phyloP scores from a whole-genome alignment of 73 alveolate species.

The Paramecium primaurelia region DNA sequence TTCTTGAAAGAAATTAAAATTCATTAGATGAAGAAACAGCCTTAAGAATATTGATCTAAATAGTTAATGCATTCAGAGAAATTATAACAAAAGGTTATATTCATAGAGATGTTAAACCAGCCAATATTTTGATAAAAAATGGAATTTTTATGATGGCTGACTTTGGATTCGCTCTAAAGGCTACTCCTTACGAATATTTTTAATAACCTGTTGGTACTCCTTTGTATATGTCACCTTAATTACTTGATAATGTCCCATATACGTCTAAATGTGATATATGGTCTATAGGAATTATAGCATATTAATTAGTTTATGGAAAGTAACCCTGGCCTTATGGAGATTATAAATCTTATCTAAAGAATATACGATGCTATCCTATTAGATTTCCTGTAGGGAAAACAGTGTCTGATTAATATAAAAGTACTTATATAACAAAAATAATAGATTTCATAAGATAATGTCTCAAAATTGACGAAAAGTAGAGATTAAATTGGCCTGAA shows the following conservation, averaged over 20 bases:
- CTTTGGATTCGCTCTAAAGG: constrained; percentile 68
- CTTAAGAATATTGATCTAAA: background rate
- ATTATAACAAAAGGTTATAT: constrained; percentile 58
- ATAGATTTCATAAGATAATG: constrained; percentile 48
- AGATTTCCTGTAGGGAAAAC: constrained; percentile 49
- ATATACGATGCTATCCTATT: constrained; percentile 34
- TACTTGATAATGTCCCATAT: constrained; percentile 61
- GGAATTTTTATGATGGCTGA: constrained; percentile 52
- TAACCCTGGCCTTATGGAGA: constrained; percentile 56
- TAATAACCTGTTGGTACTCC: constrained; percentile 78
- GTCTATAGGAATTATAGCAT: constrained; percentile 66
- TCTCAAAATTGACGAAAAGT: background rate
- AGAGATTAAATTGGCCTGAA: constrained; percentile 43
- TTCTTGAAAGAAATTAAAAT: background rate
- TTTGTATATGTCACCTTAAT: constrained; percentile 83
- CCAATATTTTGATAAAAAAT: constrained; percentile 57
- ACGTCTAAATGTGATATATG: constrained; percentile 74
- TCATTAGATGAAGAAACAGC: background rate
- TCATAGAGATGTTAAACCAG: constrained; percentile 70
- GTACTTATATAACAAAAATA: background rate
- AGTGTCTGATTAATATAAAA: constrained; percentile 19
- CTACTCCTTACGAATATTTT: constrained; percentile 57
- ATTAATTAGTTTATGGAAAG: constrained; percentile 44
- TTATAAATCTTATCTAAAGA: constrained; percentile 33
- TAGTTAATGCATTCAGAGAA: constrained; percentile 28